phyloP scores from a whole-genome alignment of 176 grass and related monocot genomes.

The Eragrostis nindensis region DNA sequence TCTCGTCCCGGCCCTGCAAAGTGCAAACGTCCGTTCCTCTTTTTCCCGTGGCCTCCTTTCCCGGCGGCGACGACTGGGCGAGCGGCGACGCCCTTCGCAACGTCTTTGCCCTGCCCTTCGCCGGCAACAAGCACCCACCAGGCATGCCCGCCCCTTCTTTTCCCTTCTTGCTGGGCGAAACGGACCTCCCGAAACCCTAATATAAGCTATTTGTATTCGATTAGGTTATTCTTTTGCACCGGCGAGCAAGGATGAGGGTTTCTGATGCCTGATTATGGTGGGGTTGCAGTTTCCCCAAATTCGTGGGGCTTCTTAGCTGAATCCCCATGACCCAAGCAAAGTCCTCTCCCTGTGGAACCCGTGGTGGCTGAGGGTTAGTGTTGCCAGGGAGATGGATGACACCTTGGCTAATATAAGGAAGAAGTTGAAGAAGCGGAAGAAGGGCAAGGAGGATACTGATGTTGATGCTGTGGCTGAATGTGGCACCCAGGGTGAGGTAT shows the following conservation, averaged over 20 bases:
- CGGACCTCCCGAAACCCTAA: too few species aligned
- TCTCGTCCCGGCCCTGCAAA: too few species aligned
- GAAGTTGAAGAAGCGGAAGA: slow-evolving; percentile 87
- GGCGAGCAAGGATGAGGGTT: too few species aligned
- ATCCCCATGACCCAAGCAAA: not conserved
- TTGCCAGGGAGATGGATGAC: slow-evolving; percentile 68
- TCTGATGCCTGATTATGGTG: not conserved
- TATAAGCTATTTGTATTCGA: not conserved
- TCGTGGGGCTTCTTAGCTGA: not conserved
- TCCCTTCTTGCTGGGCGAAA: too few species aligned
- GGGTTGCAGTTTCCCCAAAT: not conserved
- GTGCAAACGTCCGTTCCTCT: not conserved
- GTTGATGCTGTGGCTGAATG: slow-evolving; percentile 29
- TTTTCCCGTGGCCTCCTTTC: not conserved
- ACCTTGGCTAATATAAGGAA: slow-evolving; percentile 89
- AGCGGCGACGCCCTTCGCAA: not conserved
- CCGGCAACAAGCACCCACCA: not conserved
- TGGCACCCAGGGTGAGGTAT: slow-evolving; percentile 32
- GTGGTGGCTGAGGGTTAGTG: too few species aligned
- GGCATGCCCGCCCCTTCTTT: not conserved
- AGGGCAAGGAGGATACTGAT: slow-evolving; percentile 43
- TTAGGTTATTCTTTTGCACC: not conserved
- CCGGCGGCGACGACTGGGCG: not conserved
- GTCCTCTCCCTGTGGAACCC: not conserved
- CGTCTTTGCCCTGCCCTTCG: not conserved